Evolutionary conservation across 2,329 filamentous ascomycete genomes (phyloP), one percentile per base, ranked within the genome.

Genomic region (Botrytis tulipae): DNA sequence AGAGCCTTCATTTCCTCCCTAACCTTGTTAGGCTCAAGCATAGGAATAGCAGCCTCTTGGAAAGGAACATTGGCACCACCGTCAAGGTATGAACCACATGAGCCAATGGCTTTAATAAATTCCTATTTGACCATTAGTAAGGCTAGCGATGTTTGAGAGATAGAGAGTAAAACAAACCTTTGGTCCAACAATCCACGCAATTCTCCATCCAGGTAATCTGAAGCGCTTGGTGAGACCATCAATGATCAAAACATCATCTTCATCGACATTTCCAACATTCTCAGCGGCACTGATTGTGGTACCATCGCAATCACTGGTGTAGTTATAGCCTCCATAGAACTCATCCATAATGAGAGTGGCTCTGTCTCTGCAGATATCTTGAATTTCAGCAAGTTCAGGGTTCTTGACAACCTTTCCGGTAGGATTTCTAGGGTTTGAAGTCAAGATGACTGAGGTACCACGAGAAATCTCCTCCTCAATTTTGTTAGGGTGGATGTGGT

Each of bases 181-280:
- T 77, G 95, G 95, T 1, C 95, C 95, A 72, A 98, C 83, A 78
- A 98, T 94, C 95, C 95, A 98, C 10, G 95, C 95, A 61, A 98
- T 95, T 82, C 95, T 92, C 94, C 95, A 98, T 75, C 95, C 95
- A 1, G 95, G 95, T 46, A 98, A 90, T 78, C 95, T 91, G 88
- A 98, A 98, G 75, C 95, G 92, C 88, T 98, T 98, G 78, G 95
- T 98, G 40, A 98, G 88, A 68, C 95, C 95, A 81, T 98, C 95
- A 77, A 98, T 95, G 82, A 98, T 93, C 76, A 98, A 88, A 2
- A 98, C 95, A 80, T 97, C 93, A 74, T 97, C 93, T 80, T 93
- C 88, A 81, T 98, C 90, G 25, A 98, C 94, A 78, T 98, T 94
- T 73, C 94, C 88, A 67, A 98, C 89, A 82, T 98, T 97, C 80